Evolutionary conservation across 1,139 yeast species (phyloP).

Genomic region (Pichia kudriavzevii): DNA sequence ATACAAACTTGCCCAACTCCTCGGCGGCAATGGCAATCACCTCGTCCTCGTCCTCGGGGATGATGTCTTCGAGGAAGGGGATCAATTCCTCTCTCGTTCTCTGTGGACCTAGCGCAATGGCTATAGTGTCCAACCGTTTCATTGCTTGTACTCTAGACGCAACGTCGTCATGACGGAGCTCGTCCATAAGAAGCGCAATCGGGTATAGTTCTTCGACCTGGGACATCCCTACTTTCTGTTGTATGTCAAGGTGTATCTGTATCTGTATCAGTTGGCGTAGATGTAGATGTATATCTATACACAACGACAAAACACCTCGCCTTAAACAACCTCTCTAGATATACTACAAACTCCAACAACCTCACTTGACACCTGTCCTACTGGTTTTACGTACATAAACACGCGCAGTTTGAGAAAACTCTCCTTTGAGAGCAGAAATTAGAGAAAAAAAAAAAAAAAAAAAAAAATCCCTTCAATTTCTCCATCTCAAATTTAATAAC

Average conservation of each 20-base stretch:
- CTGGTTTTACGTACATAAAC: too few relatives aligned
- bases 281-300: too few relatives aligned
- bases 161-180: conserved; percentile 86
- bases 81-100: conserved; percentile 83
- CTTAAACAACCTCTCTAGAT: too few relatives aligned
- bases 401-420: too few relatives aligned
- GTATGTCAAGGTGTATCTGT: too few relatives aligned
- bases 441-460: too few relatives aligned
- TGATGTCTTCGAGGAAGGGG: conserved; percentile 79
- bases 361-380: too few relatives aligned
- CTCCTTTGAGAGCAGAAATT: too few relatives aligned
- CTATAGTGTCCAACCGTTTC: conserved; percentile 90
- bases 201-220: conserved; percentile 69
- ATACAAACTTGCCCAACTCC: conserved; percentile 81
- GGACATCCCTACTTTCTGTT: conserved; percentile 1
- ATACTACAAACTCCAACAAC: too few relatives aligned
- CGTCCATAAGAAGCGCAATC: conserved; percentile 93
- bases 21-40: conserved; percentile 91
- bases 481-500: too few relatives aligned
- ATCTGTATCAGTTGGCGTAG: neutral
- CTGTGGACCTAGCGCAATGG: conserved; percentile 91
- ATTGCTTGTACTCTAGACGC: conserved; percentile 90
- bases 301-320: too few relatives aligned
- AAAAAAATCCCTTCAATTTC: too few relatives aligned
- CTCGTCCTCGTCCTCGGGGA: conserved; percentile 98